Base-by-base conservation (phyloP, 2,329 filamentous ascomycete species). In the Aspergillus transmontanensis region DNA sequence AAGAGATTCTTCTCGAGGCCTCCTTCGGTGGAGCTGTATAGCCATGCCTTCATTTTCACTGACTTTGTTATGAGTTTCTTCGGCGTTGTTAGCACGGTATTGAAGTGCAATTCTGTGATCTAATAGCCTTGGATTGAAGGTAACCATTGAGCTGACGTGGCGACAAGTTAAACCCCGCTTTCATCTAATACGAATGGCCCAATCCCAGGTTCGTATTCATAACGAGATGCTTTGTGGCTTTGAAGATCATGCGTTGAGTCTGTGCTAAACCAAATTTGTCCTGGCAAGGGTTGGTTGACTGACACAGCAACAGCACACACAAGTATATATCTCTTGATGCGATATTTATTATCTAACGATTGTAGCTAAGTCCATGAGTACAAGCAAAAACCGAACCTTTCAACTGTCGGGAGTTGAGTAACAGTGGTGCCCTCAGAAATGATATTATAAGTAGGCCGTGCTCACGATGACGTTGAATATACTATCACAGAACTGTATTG, bases 31-130 rank as follows among this genome's bases (percentile, higher is more conserved):
- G 71, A 74, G 58, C 70, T 77, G 77, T 85, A 89, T 59, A 85
- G 81, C 86, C 86, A 89, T 60, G 85, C 85, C 68, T 80, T 82
- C 85, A 88, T 89, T 6, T 21, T 46, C 10, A 46, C 43, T 46
- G 43, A 46, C 10, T 23, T 21, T 21, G n/a, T 12, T 46, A 11
- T 23, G 19, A 12, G 1, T 46, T 46, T 23, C n/a, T 46, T 46
- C 4, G n/a, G n/a, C 4, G 43, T 12, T 46, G 4, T 23, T 12
- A 10, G 43, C 4, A 23, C 10, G 12, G n/a, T 1, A 5, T 14
- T 23, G 43, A 4, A 12, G 43, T 23, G 7, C n/a, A 5, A 12
- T 46, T 4, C 21, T 46, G 1, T 46, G 21, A 2, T 46, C 19
- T 46, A 46, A 46, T 46, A 46, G n/a, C 21, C 10, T 23, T 23